phyloP scores from a whole-genome alignment of 495 filamentous ascomycete species.

The Neurospora intermedia region DNA sequence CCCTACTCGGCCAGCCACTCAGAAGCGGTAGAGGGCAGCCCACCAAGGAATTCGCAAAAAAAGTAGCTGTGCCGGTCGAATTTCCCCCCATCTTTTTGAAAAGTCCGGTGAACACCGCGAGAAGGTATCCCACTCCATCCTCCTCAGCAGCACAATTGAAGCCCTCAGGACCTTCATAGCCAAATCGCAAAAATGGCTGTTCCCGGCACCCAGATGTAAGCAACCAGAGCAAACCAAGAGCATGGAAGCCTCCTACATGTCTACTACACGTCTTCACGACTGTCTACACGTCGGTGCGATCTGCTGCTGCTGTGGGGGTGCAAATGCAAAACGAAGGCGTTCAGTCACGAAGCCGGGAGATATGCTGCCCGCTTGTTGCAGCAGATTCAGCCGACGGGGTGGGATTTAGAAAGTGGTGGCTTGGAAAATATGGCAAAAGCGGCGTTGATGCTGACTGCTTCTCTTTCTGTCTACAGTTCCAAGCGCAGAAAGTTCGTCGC shows the following conservation, averaged over 20 bases:
- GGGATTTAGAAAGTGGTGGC: not conserved
- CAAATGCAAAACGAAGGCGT: not conserved
- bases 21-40: slow-evolving; percentile 14
- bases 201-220: slow-evolving; percentile 47
- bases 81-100: slow-evolving; percentile 20
- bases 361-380: not conserved
- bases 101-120: slow-evolving; percentile 21
- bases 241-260: not conserved
- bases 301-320: not conserved
- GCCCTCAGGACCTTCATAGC: slow-evolving; percentile 15
- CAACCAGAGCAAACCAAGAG: slow-evolving; percentile 5
- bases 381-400: not conserved
- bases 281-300: not conserved
- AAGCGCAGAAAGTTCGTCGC: slow-evolving; percentile 99
- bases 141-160: slow-evolving; percentile 17
- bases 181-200: slow-evolving; percentile 39
- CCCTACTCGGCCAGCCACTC: slow-evolving; percentile 21
- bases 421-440: not conserved
- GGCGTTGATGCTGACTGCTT: slow-evolving; percentile 11
- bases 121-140: slow-evolving; percentile 19
- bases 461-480: slow-evolving; percentile 45
- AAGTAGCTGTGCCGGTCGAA: slow-evolving; percentile 21
- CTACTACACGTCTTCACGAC: not conserved
- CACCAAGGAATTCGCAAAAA: slow-evolving; percentile 30
- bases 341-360: not conserved